Evolutionary conservation across 306 rosid genomes (phyloP).

Genomic region (Sindora glabra): DNA sequence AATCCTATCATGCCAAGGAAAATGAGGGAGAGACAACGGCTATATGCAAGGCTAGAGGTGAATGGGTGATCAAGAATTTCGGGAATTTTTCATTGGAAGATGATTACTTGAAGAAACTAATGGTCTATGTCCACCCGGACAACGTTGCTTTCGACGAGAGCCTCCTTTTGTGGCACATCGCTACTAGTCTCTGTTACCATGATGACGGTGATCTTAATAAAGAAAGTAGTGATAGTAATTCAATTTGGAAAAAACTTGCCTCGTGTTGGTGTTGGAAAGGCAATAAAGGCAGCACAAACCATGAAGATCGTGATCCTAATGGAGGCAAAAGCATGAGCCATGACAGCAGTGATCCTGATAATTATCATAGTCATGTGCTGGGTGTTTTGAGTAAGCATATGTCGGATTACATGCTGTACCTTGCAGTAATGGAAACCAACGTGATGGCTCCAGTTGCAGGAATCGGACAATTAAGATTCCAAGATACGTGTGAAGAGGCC

Average conservation of each 20-base stretch:
- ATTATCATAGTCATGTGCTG: too few species aligned
- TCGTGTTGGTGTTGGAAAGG: too few species aligned
- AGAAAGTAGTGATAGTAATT: background rate
- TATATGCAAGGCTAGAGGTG: background rate
- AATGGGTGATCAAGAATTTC: background rate
- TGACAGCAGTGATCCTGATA: background rate
- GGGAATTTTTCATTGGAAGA: too few species aligned
- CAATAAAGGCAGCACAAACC: too few species aligned
- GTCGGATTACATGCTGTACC: slow-evolving; percentile 6
- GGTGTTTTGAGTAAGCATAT: background rate
- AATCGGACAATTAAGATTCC: background rate
- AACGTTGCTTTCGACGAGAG: background rate
- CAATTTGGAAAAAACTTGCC: too few species aligned
- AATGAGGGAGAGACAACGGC: background rate
- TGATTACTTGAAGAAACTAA: background rate
- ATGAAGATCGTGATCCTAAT: too few species aligned
- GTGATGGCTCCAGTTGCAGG: background rate
- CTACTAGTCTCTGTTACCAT: slow-evolving; percentile 3
- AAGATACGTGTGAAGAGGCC: slow-evolving; percentile 13
- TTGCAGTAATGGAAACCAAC: background rate
- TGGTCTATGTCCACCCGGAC: background rate
- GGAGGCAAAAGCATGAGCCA: too few species aligned
- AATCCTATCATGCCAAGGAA: background rate
- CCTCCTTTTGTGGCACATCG: slow-evolving; percentile 7
- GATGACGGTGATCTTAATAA: too few species aligned